phyloP scores from a whole-genome alignment of 768 basidiomycete genomes.

The Amylocystis lapponica region DNA sequence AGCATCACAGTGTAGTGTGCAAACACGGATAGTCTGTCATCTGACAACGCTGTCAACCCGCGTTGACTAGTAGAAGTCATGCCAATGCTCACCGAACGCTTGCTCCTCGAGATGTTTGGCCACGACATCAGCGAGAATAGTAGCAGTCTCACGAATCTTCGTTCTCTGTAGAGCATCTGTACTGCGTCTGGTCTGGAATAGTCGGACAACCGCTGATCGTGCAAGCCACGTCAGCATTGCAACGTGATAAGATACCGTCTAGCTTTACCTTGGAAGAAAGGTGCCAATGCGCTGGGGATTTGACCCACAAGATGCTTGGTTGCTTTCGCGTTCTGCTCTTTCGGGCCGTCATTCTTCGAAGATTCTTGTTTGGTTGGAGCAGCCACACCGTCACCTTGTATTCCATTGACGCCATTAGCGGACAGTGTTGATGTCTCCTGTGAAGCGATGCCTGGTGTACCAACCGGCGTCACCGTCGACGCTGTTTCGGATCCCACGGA shows the following conservation, averaged over 20 bases:
- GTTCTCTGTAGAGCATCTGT: conserved; percentile 71
- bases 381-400: conserved; percentile 10
- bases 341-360: conserved; percentile 37
- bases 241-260: too few species aligned
- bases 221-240: too few species aligned
- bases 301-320: conserved; percentile 77
- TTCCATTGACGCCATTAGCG: conserved; percentile 19
- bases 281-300: conserved; percentile 66
- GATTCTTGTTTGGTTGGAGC: conserved; percentile 16
- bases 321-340: conserved; percentile 65
- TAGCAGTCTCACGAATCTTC: conserved; percentile 67
- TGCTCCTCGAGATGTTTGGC: conserved; percentile 58
- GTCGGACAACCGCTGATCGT: conserved; percentile 71
- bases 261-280: conserved; percentile 88
- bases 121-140: conserved; percentile 66
- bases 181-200: conserved; percentile 78
- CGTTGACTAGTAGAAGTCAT: not conserved
- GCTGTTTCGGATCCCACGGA: not conserved
- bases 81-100: conserved; percentile 41
- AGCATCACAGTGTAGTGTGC: conserved; percentile 53
- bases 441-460: conserved; percentile 17
- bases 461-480: conserved; percentile 20
- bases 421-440: conserved; percentile 19
- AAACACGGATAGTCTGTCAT: conserved; percentile 37
- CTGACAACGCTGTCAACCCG: conserved; percentile 23